These are phyloP conservation scores for Beauveria rudraprayagi DNA, from an alignment of 2,329 filamentous ascomycete species.

Conservation along the genomic window DNA sequence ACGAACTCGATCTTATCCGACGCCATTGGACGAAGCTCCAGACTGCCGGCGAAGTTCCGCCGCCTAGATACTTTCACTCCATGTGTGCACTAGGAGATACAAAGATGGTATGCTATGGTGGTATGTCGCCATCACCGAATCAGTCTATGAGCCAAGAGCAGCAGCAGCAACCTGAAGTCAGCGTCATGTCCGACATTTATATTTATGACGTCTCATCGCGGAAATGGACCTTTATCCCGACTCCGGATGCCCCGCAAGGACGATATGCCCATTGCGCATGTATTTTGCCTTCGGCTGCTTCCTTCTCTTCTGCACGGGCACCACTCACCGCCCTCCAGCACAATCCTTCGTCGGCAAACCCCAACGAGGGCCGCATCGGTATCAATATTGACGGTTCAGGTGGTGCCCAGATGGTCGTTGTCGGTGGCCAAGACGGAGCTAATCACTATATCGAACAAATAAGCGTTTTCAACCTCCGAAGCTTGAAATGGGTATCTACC, in stretches of 20 bases:
- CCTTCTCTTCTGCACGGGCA: constrained; percentile 76
- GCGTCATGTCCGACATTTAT: constrained; percentile 97
- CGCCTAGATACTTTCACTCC: constrained; percentile 93
- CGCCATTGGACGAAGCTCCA: constrained; percentile 92
- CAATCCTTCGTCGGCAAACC: constrained; percentile 73
- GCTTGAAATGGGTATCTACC: constrained; percentile 90
- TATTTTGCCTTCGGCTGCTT: constrained; percentile 78
- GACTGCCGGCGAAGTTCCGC: constrained; percentile 74
- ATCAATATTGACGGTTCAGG: constrained; percentile 84
- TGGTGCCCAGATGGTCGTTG: constrained; percentile 93
- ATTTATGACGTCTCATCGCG: constrained; percentile 81
- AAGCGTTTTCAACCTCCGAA: constrained; percentile 93
- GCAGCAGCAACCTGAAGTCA: constrained; percentile 70
- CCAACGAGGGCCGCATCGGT: constrained; percentile 81
- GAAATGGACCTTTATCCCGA: constrained; percentile 77
- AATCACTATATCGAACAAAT: constrained; percentile 99
- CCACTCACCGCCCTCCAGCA: constrained; percentile 82
- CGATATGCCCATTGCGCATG: constrained; percentile 95
- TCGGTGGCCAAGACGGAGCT: constrained; percentile 92
- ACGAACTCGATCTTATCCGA: constrained; percentile 84
- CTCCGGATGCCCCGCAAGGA: constrained; percentile 78
- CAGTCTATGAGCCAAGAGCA: constrained; percentile 38
- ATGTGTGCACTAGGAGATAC: constrained; percentile 89
- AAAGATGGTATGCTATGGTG: constrained; percentile 95
- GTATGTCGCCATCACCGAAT: constrained; percentile 76